These are phyloP conservation scores for Taphrina populina DNA, from an alignment of 1,139 yeast species.

Conservation along the genomic window DNA sequence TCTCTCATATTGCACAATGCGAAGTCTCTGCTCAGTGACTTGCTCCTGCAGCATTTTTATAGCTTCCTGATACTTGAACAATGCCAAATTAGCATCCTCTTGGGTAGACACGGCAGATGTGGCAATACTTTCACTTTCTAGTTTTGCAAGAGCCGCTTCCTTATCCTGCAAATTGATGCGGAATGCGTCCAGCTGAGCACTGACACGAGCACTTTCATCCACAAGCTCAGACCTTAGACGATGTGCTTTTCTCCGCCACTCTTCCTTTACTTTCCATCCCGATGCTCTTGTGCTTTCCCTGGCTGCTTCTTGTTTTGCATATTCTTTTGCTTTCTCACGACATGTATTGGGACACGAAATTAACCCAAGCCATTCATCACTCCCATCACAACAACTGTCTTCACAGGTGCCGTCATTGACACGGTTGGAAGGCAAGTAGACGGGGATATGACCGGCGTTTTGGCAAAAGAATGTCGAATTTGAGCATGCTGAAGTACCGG, in stretches of 20 bases:
- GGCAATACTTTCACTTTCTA: not conserved
- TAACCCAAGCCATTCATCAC: slow-evolving; percentile 64
- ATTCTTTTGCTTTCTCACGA: slow-evolving; percentile 49
- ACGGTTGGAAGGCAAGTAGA: slow-evolving; percentile 48
- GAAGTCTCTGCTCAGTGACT: slow-evolving; percentile 41
- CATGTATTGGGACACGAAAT: slow-evolving; percentile 62
- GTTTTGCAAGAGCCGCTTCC: slow-evolving; percentile 17
- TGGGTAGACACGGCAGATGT: not conserved
- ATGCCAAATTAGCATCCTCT: slow-evolving; percentile 29
- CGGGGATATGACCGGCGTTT: slow-evolving; percentile 62
- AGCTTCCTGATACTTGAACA: slow-evolving; percentile 34
- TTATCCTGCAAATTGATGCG: slow-evolving; percentile 1
- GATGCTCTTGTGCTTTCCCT: slow-evolving; percentile 17
- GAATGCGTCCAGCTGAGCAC: slow-evolving; percentile 28
- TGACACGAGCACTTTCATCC: slow-evolving; percentile 4
- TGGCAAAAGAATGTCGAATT: slow-evolving; percentile 66
- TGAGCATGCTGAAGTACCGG: slow-evolving; percentile 85
- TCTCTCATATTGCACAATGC: slow-evolving; percentile 40
- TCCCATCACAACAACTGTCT: slow-evolving; percentile 88
- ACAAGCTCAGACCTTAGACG: slow-evolving; percentile 25
- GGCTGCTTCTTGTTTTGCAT: slow-evolving; percentile 37
- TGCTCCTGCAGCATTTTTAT: slow-evolving; percentile 42
- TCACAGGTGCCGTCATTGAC: slow-evolving; percentile 90
- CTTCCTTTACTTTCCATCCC: slow-evolving; percentile 13
- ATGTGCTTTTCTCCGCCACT: slow-evolving; percentile 19